Base-by-base conservation (phyloP, 805 yeast genomes). In the Candida khao-thaluensis region DNA sequence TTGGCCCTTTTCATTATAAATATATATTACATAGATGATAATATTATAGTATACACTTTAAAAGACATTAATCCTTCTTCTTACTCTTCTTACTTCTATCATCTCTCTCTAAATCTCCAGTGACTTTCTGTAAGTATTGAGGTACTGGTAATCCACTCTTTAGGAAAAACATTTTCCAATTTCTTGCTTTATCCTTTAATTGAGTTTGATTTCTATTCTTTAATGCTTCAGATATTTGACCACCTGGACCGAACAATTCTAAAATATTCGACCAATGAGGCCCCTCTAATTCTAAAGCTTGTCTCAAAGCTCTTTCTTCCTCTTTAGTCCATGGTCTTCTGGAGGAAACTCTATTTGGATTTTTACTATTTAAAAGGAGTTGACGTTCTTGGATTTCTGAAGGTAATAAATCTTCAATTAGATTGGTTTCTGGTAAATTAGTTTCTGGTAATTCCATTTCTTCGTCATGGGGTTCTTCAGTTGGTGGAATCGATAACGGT, bases 231-330 rank as follows among this genome's bases (percentile, higher is more conserved):
- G 82, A 79, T 17, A 84, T 72, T 32, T 82, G 74, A 3, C 99
- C 99, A 7, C 98, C 98, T 3, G 95, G 85, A 2, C 99, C 99
- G 57, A 84, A 85, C n/a, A 85, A 64, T 52, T 86, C 96, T 33
- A 91, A 62, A 37, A 93, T 93, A 40, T 85, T 85, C 2, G 95
- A 73, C 99, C 99, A 93, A 49, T 84, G 87, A 0, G 98, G 95
- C 1, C 99, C 99, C 48, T 82, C 79, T 16, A 79, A 68, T 47
- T 85, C 84, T 42, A 93, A 68, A 0, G 96, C 98, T 38, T 79
- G 81, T 20, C 84, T 65, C 17, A 93, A 69, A 0, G 96, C 93
- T 23, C 75, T 79, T 54, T 93, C 98, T 59, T 93, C 99, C 25
- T 82, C 90, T 42, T 78, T 69, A 0, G 95, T 79, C 99, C 99